phyloP scores from a whole-genome alignment of 148 eudicot genomes.

The Rhododendron kiyosumense region DNA sequence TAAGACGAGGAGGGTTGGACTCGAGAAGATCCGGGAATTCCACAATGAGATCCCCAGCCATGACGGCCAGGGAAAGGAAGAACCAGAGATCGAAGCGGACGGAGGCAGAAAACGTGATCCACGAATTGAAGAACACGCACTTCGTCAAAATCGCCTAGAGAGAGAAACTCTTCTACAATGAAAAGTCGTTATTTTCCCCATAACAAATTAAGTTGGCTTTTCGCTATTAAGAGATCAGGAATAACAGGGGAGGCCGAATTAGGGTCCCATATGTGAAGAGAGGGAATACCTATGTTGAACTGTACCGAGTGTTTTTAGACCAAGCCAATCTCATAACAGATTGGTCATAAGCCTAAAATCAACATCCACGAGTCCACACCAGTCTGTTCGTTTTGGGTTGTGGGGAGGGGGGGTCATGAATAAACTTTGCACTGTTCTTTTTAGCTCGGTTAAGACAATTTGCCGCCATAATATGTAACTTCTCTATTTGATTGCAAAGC shows the following conservation, averaged over 20 bases:
- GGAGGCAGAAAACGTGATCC: too few species aligned
- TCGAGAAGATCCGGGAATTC: too few species aligned
- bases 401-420: background rate
- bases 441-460: background rate
- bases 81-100: too few species aligned
- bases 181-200: too few species aligned
- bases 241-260: background rate
- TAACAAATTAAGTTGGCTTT: background rate
- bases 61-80: too few species aligned
- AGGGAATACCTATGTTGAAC: background rate
- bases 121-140: too few species aligned
- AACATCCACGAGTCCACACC: background rate
- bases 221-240: background rate
- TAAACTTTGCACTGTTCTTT: background rate
- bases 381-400: background rate
- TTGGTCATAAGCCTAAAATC: background rate
- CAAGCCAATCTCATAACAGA: background rate
- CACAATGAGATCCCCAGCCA: too few species aligned
- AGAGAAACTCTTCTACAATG: too few species aligned
- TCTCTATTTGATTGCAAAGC: background rate
- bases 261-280: background rate
- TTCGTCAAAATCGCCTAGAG: too few species aligned
- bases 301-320: background rate
- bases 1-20: too few species aligned
- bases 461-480: background rate